Base-by-base conservation (phyloP, 192 early-diverging fungal genomes). In the Linnemannia zychae region DNA sequence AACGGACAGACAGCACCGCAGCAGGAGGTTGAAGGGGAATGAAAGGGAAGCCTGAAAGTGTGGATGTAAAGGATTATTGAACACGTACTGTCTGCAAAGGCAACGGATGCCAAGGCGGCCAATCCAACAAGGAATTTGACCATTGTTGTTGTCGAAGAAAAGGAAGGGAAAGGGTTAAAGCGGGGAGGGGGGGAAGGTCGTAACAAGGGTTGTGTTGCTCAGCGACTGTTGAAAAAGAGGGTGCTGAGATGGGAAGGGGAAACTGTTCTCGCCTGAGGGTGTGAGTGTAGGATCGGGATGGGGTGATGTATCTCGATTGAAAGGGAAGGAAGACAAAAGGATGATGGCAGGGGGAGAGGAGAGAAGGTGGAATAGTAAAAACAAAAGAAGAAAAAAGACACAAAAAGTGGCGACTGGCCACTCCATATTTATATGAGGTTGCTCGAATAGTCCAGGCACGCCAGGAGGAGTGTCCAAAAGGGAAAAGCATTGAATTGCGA, bases 41-140 rank as follows among this genome's bases (percentile, higher is more conserved):
- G 0, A 28, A 48, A 34, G 31, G 24, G 46, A n/a, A n/a, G n/a
- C n/a, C n/a, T n/a, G 46, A 68, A 38, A 18, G 20, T 44, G 40
- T 9, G 40, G 40, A 9, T 28, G n/a, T 72, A 47, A n/a, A 33
- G 22, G 28, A 2, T 31, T 0, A 24, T 7, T 37, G 31, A 40
- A 47, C 69, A 83, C 81, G 34, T 84, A 84, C 82, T 84, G 68
- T 84, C 82, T 20, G 82, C 82, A 71, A 78, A 75, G 72, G 76
- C 82, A 37, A 74, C 16, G 15, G 82, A 78, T 47, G 82, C 82
- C 82, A 84, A 24, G 4, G 82, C 38, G 72, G 71, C 72, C 33
- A 84, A 48, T 12, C 82, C 82, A 48, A 68, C 65, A 28, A 84
- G 46, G 75, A 84, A 71, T 28, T 73, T 65, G 66, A 84, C 76